Conservation (phyloP, 78 protist species). For the Monocercomonoides exilis region DNA sequence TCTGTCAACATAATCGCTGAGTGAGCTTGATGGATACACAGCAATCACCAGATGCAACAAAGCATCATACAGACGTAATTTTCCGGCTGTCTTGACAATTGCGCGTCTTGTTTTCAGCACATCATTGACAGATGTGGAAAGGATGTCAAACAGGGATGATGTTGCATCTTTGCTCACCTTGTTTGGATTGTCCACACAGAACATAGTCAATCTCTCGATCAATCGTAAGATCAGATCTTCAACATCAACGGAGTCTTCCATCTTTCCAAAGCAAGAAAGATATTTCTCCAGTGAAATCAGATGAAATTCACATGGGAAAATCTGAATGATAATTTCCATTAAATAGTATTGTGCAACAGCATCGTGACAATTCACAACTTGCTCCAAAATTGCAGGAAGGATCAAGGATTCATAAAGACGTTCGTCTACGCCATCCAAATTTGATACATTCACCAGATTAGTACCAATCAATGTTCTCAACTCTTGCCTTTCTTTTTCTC, state of each 20-base stretch:
- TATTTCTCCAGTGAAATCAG: slow-evolving; percentile 62
- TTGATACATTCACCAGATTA: slow-evolving; percentile 69
- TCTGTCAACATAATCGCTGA: not conserved
- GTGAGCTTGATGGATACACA: not conserved
- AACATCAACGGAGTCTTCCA: slow-evolving; percentile 69
- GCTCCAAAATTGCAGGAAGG: slow-evolving; percentile 61
- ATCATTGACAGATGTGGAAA: slow-evolving; percentile 40
- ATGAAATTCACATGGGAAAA: slow-evolving; percentile 92
- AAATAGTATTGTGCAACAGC: slow-evolving; percentile 92
- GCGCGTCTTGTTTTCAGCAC: slow-evolving; percentile 2
- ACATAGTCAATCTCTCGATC: slow-evolving; percentile 72
- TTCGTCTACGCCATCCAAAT: slow-evolving; percentile 71
- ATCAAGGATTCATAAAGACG: slow-evolving; percentile 39
- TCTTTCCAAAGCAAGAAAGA: slow-evolving; percentile 49
- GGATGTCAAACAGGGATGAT: slow-evolving; percentile 50
- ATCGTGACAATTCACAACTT: slow-evolving; percentile 76
- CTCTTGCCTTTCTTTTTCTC: slow-evolving; percentile 63
- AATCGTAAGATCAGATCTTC: slow-evolving; percentile 58
- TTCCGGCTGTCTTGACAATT: not conserved
- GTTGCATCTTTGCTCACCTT: slow-evolving; percentile 14
- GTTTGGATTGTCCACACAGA: slow-evolving; percentile 1
- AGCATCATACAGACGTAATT: not conserved
- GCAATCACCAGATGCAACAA: not conserved
- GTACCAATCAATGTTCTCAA: slow-evolving; percentile 80
- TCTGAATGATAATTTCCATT: slow-evolving; percentile 73